These are phyloP conservation scores for Collybia sordida DNA, from an alignment of 768 basidiomycete species.

Conservation along the genomic window DNA sequence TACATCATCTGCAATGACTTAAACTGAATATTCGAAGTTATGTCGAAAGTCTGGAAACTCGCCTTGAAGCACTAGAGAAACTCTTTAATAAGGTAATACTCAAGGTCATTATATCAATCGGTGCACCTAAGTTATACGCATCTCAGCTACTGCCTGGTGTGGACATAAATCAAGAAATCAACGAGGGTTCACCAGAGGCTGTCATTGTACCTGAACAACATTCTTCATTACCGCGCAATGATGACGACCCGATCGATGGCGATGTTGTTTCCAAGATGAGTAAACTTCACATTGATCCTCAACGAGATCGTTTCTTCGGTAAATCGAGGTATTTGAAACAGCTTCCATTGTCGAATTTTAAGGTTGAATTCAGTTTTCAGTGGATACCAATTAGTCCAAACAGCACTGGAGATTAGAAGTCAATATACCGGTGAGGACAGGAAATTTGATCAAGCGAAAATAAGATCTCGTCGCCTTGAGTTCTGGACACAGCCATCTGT, in stretches of 20 bases:
- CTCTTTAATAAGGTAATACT: constrained; percentile 49
- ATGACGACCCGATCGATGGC: constrained; percentile 29
- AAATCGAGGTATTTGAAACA: constrained; percentile 35
- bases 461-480: constrained; percentile 37
- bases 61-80: constrained; percentile 65
- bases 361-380: constrained; percentile 23
- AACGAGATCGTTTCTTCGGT: constrained; percentile 45
- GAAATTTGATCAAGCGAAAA: constrained; percentile 20
- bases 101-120: not conserved
- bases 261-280: constrained; percentile 30
- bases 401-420: constrained; percentile 56
- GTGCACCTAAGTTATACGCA: no score
- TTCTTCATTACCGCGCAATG: constrained; percentile 29
- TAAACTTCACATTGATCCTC: constrained; percentile 36
- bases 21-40: constrained; percentile 48
- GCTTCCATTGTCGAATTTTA: not conserved
- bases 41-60: constrained; percentile 59
- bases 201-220: constrained; percentile 36
- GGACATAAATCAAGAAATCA: constrained; percentile 59
- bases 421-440: constrained; percentile 43
- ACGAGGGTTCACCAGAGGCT: constrained; percentile 36
- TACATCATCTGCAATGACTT: not conserved
- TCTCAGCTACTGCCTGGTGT: constrained; percentile 52
- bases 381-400: constrained; percentile 49
- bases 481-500: constrained; percentile 43